These are phyloP conservation scores for Angomonas ambiguus DNA, from an alignment of 208 protist genomes.

Conservation along the genomic window DNA sequence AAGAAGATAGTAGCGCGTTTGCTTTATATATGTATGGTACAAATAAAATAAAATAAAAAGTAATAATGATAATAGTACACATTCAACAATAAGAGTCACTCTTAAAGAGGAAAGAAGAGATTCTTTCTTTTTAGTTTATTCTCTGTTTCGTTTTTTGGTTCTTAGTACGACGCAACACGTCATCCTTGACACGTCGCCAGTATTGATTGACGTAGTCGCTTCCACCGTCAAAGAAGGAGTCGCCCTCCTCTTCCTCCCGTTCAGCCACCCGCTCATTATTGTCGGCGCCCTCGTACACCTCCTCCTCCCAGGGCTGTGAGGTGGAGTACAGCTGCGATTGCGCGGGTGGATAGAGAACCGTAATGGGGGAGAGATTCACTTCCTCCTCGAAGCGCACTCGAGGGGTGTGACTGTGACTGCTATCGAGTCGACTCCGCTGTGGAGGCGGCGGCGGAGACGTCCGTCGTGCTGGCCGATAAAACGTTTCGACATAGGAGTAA, in stretches of 20 bases:
- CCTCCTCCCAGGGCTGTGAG: not conserved
- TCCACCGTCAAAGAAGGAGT: constrained; percentile 4
- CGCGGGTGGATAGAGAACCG: no score
- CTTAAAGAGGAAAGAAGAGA: not conserved
- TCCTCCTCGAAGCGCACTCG: not conserved
- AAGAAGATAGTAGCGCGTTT: no score
- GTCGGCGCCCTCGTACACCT: not conserved
- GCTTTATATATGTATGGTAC: constrained; percentile 1
- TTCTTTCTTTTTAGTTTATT: not conserved
- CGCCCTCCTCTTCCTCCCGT: not conserved
- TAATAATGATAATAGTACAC: not conserved
- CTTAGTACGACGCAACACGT: not conserved
- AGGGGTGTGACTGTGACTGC: not conserved
- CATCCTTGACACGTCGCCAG: not conserved
- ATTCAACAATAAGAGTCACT: not conserved
- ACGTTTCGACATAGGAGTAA: constrained; percentile 43
- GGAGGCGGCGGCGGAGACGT: not conserved
- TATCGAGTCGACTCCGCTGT: not conserved
- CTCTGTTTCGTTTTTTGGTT: not conserved
- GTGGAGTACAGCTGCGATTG: no score
- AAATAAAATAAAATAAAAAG: constrained; percentile 1
- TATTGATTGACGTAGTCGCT: not conserved
- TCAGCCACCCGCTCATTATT: not conserved
- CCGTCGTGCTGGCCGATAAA: constrained; percentile 23
- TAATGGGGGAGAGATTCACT: no score